These are phyloP conservation scores for Coffea humblotiana DNA, from an alignment of 305 asterid genomes.

Conservation along the genomic window DNA sequence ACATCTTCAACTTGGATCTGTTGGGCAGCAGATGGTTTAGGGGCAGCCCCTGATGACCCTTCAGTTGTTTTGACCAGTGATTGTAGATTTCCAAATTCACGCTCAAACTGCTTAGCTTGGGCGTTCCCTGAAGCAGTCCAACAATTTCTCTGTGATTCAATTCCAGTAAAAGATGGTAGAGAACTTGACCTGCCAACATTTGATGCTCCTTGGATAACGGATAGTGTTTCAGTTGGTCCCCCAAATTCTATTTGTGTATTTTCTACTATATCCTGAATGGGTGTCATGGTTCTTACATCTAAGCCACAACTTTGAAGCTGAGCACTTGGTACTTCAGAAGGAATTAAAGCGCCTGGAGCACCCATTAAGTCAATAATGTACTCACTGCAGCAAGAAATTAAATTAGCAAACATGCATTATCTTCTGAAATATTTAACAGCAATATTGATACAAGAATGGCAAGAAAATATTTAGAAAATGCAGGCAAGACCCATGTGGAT, in stretches of 20 bases:
- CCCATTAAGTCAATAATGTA: conserved; percentile 97
- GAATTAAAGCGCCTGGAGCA: conserved; percentile 97
- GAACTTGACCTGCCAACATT: conserved; percentile 31
- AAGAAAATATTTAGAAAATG: neutral
- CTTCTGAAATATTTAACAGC: neutral
- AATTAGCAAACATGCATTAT: conserved; percentile 7
- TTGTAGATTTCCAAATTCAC: conserved; percentile 39
- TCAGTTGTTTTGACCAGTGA: conserved; percentile 34
- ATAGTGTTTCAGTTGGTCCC: conserved; percentile 30
- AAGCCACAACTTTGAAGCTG: conserved; percentile 59
- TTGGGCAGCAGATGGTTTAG: conserved; percentile 34
- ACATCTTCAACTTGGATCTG: conserved; percentile 42
- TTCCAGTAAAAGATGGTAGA: conserved; percentile 35
- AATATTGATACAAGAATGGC: neutral
- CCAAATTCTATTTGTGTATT: conserved; percentile 33
- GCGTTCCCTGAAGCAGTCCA: conserved; percentile 28
- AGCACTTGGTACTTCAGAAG: conserved; percentile 74
- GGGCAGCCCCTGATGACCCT: conserved; percentile 30
- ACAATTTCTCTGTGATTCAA: conserved; percentile 32
- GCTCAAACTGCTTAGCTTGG: conserved; percentile 38
- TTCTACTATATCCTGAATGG: conserved; percentile 32
- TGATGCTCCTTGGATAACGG: conserved; percentile 32
- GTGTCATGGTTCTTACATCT: conserved; percentile 50
- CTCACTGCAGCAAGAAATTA: conserved; percentile 62
- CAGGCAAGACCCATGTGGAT: neutral